phyloP scores from a whole-genome alignment of 139 green algal genomes.

The Chlorella sp. region DNA sequence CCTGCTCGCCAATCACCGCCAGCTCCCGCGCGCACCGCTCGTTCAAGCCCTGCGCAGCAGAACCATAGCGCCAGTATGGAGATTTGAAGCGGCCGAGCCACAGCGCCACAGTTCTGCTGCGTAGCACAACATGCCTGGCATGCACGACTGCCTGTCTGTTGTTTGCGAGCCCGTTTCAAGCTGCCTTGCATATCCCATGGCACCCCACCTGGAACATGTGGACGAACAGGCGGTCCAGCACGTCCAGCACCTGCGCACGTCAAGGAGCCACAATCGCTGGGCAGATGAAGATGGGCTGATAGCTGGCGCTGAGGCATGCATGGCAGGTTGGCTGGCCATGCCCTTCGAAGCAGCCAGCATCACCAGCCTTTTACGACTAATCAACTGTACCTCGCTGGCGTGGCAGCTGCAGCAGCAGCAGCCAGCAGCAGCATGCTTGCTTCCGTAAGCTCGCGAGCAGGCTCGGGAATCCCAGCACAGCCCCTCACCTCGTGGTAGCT shows the following conservation, averaged over 20 bases:
- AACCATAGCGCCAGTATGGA: background rate
- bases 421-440: background rate
- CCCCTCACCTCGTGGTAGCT: conserved; percentile 89
- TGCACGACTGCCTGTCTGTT: no score
- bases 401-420: no score
- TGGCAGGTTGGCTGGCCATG: no score
- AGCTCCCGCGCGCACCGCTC: conserved; percentile 67
- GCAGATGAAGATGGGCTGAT: no score
- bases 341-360: no score
- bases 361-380: no score
- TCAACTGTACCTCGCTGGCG: no score
- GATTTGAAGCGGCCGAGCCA: background rate
- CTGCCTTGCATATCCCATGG: background rate
- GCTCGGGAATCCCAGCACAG: no score
- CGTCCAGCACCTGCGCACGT: conserved; percentile 73
- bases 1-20: conserved; percentile 68
- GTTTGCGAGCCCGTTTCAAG: background rate
- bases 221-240: conserved; percentile 93
- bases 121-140: no score
- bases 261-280: no score
- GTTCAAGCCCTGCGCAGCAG: conserved; percentile 35
- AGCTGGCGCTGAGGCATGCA: no score
- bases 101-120: background rate
- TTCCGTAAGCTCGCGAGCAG: no score
- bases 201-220: conserved; percentile 86